These are phyloP conservation scores for Coemansia biformis DNA, from an alignment of 192 early-diverging fungal genomes.

Conservation along the genomic window DNA sequence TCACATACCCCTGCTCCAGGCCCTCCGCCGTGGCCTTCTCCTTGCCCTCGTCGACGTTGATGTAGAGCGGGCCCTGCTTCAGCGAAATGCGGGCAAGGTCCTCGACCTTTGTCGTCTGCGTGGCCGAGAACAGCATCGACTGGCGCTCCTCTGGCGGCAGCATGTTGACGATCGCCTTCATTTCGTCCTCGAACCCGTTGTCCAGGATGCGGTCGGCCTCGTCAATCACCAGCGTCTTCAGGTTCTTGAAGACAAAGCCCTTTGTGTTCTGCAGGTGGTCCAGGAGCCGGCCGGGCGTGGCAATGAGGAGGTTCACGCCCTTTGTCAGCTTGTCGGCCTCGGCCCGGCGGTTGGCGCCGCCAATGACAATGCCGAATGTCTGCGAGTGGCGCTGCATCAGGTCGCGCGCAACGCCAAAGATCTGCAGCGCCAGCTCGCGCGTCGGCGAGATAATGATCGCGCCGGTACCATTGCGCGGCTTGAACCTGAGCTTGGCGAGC, in stretches of 20 bases:
- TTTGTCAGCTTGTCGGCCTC: conserved; percentile 94
- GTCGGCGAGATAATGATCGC: conserved; percentile 95
- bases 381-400: conserved; percentile 91
- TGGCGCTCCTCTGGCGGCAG: conserved; percentile 86
- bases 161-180: conserved; percentile 94
- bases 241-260: conserved; percentile 90
- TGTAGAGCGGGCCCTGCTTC: conserved; percentile 93
- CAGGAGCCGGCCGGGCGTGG: conserved; percentile 93
- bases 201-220: conserved; percentile 98
- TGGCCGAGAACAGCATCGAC: conserved; percentile 98
- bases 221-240: conserved; percentile 90
- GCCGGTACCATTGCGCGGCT: conserved; percentile 95
- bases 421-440: conserved; percentile 96
- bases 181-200: conserved; percentile 98
- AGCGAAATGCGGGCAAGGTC: conserved; percentile 98
- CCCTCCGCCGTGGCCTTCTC: conserved; percentile 92
- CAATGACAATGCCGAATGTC: conserved; percentile 98
- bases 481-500: conserved; percentile 86
- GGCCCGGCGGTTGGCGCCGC: conserved; percentile 93
- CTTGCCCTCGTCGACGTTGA: conserved; percentile 98
- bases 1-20: conserved; percentile 96
- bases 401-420: conserved; percentile 97
- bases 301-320: conserved; percentile 94
- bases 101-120: conserved; percentile 97
- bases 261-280: conserved; percentile 99